Conservation (phyloP, 805 yeast species). For the Candida multigemmis region DNA sequence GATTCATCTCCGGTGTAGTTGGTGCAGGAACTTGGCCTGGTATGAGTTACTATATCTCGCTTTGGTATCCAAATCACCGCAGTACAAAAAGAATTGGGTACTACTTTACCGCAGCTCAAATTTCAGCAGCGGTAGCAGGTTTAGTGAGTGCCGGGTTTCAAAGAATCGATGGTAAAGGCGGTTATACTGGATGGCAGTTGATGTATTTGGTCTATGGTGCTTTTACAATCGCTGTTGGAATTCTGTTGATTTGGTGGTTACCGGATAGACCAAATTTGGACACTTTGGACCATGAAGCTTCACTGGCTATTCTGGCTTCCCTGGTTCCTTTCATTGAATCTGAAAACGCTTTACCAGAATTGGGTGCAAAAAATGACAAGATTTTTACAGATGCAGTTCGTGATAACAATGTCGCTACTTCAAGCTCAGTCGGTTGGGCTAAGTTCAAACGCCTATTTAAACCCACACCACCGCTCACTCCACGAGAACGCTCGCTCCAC, state of each 20-base stretch:
- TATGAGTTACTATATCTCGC: conserved; percentile 69
- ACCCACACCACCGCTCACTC: conserved; percentile 42
- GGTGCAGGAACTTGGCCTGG: conserved; percentile 93
- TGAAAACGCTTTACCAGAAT: background rate
- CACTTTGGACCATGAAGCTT: conserved; percentile 7
- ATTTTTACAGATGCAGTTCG: too few species aligned
- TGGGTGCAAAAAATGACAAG: conserved; percentile 3
- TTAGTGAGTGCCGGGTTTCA: conserved; percentile 84
- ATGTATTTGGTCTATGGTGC: conserved; percentile 71
- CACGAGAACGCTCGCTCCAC: conserved; percentile 47
- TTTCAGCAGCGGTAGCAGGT: conserved; percentile 87
- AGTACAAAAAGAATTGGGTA: conserved; percentile 76
- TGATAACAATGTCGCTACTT: too few species aligned
- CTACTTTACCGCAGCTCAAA: conserved; percentile 85
- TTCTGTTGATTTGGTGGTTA: conserved; percentile 69
- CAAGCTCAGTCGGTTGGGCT: too few species aligned
- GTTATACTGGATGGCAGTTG: conserved; percentile 83
- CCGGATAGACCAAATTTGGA: conserved; percentile 86
- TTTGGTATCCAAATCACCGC: conserved; percentile 79
- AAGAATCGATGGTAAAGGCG: conserved; percentile 62
- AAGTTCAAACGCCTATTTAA: too few species aligned
- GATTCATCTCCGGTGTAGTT: conserved; percentile 66
- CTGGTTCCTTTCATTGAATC: conserved; percentile 6
- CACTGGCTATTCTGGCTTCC: too few species aligned
- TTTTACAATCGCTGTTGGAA: conserved; percentile 55